These are phyloP conservation scores for Saccharomyces uvarum DNA, from an alignment of 1,139 yeast genomes.

Conservation along the genomic window DNA sequence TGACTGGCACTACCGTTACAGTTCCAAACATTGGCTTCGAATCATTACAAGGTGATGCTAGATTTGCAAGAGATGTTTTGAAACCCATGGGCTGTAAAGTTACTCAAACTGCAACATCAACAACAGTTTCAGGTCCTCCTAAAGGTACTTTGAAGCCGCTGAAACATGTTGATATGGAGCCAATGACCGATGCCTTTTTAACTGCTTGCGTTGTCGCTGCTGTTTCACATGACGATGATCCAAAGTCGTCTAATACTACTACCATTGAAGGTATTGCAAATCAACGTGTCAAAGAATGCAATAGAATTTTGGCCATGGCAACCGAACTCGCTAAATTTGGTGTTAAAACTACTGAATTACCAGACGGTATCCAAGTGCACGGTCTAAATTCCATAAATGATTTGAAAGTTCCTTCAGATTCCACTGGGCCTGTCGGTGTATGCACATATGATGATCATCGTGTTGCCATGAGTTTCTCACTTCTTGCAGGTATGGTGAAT, in stretches of 20 bases:
- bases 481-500: conserved; percentile 53
- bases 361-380: conserved; percentile 83
- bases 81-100: conserved; percentile 94
- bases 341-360: conserved; percentile 71
- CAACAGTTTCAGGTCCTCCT: conserved; percentile 88
- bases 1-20: conserved; percentile 87
- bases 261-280: conserved; percentile 92
- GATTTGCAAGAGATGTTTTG: conserved; percentile 89
- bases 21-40: conserved; percentile 89
- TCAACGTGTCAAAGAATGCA: conserved; percentile 96
- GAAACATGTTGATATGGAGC: conserved; percentile 88
- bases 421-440: conserved; percentile 46
- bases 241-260: conserved; percentile 43
- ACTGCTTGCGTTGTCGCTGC: conserved; percentile 98
- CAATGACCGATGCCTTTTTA: conserved; percentile 97
- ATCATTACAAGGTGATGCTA: conserved; percentile 94
- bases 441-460: conserved; percentile 91
- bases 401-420: conserved; percentile 44
- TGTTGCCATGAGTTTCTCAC: conserved; percentile 95
- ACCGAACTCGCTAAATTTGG: conserved; percentile 84
- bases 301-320: conserved; percentile 92
- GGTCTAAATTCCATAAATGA: conserved; percentile 47
- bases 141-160: conserved; percentile 62
- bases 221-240: conserved; percentile 42
- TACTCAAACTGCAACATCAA: conserved; percentile 69